These are phyloP conservation scores for Corynascus novoguineensis DNA, from an alignment of 495 filamentous ascomycete genomes.

Conservation along the genomic window DNA sequence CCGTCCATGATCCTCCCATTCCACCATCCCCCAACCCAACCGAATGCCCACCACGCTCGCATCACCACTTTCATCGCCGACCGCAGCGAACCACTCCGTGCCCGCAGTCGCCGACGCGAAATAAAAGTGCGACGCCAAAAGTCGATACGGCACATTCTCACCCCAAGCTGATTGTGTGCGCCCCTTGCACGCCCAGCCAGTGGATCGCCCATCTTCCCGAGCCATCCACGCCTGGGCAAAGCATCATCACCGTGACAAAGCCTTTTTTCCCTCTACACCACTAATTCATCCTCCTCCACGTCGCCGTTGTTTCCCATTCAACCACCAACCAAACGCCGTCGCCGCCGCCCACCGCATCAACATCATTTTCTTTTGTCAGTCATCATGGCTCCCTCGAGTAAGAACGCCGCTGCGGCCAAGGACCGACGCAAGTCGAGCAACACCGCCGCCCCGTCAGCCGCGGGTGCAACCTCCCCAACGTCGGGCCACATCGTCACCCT, in stretches of 20 bases:
- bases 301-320: conserved; percentile 2
- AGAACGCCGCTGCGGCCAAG: conserved; percentile 37
- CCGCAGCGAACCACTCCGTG: conserved; percentile 14
- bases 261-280: conserved; percentile 18
- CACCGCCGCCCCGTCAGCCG: conserved; percentile 9
- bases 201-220: conserved; percentile 26
- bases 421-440: conserved; percentile 43
- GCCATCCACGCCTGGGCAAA: conserved; percentile 21
- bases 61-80: conserved; percentile 25
- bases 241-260: conserved; percentile 20
- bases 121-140: conserved; percentile 35
- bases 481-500: conserved; percentile 33
- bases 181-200: conserved; percentile 24
- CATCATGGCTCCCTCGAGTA: conserved; percentile 38
- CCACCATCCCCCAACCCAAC: conserved; percentile 20
- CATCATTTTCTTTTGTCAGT: conserved; percentile 11
- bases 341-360: conserved; percentile 15
- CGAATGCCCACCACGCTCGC: conserved; percentile 24
- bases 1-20: conserved; percentile 19
- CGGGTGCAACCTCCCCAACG: conserved; percentile 23
- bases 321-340: conserved; percentile 8
- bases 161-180: conserved; percentile 25
- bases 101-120: conserved; percentile 30
- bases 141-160: conserved; percentile 21
- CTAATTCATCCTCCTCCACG: not conserved